These are phyloP conservation scores for Anacardium occidentale DNA, from an alignment of 345 rosid species.

Conservation along the genomic window DNA sequence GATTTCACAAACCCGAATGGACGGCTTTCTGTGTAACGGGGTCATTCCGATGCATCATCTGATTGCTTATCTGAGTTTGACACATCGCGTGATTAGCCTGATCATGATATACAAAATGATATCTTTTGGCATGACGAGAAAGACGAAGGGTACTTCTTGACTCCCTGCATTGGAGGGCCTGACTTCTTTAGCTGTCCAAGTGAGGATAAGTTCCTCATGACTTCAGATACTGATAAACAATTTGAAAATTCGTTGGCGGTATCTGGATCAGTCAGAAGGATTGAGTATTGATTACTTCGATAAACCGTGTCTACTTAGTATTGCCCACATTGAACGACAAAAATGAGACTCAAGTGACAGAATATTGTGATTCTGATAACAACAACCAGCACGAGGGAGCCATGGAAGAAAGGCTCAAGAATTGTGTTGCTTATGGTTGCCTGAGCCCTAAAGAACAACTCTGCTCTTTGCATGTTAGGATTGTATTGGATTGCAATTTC, in stretches of 20 bases:
- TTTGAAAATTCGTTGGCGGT: conserved; percentile 35
- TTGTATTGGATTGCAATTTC: too few relatives aligned
- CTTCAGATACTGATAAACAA: conserved; percentile 39
- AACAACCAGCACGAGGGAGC: conserved; percentile 16
- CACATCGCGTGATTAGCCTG: conserved; percentile 77
- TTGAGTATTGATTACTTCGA: conserved; percentile 50
- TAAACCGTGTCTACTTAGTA: conserved; percentile 47
- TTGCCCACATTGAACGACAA: conserved; percentile 19
- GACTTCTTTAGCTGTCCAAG: conserved; percentile 62
- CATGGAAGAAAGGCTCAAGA: conserved; percentile 17
- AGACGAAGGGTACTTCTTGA: conserved; percentile 70
- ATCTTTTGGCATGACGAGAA: conserved; percentile 51
- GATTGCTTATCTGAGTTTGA: conserved; percentile 76
- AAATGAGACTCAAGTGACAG: background rate
- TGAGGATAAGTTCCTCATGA: conserved; percentile 74
- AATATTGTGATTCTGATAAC: too few relatives aligned
- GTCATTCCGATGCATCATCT: conserved; percentile 63
- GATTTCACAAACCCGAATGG: conserved; percentile 91
- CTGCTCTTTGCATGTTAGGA: too few relatives aligned
- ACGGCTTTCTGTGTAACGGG: conserved; percentile 51
- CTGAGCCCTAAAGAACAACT: too few relatives aligned
- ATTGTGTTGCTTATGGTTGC: background rate
- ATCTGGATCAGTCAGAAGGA: conserved; percentile 38
- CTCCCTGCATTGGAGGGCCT: conserved; percentile 53
- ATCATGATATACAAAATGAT: conserved; percentile 64